These are phyloP conservation scores for Hemileccinum impolitum DNA, from an alignment of 768 basidiomycete genomes.

Conservation along the genomic window DNA sequence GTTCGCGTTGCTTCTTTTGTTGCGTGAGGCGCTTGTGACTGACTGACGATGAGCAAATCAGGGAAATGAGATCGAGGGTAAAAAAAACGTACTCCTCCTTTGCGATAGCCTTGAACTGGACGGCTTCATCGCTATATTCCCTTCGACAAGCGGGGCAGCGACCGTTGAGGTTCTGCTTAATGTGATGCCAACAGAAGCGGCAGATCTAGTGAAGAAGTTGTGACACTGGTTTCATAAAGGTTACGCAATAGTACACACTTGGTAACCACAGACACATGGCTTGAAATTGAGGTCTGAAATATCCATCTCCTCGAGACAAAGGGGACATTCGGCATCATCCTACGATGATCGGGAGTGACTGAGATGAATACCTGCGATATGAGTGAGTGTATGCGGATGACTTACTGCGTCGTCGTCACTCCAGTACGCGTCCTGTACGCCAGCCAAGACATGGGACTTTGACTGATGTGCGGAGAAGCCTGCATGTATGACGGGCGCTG, in stretches of 20 bases:
- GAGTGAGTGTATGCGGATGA: constrained; percentile 8
- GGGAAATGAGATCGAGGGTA: neutral
- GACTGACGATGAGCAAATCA: constrained; percentile 17
- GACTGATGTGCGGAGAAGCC: constrained; percentile 71
- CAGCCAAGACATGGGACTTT: constrained; percentile 82
- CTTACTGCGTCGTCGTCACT: constrained; percentile 86
- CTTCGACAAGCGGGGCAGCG: constrained; percentile 96
- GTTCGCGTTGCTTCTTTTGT: constrained; percentile 92
- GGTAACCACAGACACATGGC: constrained; percentile 98
- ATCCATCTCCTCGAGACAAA: constrained; percentile 99
- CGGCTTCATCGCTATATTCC: constrained; percentile 86
- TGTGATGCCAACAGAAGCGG: constrained; percentile 99
- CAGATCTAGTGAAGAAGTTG: constrained; percentile 68
- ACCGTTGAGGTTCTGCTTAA: constrained; percentile 92
- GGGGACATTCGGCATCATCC: constrained; percentile 98
- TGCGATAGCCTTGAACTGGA: constrained; percentile 93
- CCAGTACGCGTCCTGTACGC: constrained; percentile 96
- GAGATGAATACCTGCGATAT: constrained; percentile 13
- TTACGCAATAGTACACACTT: constrained; percentile 47
- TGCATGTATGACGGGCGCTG: constrained; percentile 71
- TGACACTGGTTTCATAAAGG: constrained; percentile 15
- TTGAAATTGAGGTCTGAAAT: constrained; percentile 98
- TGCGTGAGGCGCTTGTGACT: constrained; percentile 95
- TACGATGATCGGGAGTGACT: constrained; percentile 34
- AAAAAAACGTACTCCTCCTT: constrained; percentile 83